phyloP scores from a whole-genome alignment of 345 rosid species.

The Trapa bicornis region DNA sequence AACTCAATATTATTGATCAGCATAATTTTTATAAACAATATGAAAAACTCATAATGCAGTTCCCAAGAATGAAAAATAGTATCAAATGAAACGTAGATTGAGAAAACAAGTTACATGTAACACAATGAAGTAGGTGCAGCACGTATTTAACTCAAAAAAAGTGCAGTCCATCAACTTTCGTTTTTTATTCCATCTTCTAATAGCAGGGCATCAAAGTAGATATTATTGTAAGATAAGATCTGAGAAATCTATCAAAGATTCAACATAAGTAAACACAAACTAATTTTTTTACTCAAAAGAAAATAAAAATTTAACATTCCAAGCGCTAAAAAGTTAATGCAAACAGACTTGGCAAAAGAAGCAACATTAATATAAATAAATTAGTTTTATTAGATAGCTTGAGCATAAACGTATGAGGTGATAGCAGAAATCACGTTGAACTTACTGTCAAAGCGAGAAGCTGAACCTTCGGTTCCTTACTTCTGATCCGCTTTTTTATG shows the following conservation, averaged over 20 bases:
- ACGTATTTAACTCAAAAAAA: no score
- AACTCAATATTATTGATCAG: no score
- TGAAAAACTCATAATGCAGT: no score
- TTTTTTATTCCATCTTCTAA: no score
- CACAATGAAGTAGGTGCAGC: no score
- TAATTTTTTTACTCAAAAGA: neutral
- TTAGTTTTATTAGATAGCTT: neutral
- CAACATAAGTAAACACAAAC: neutral
- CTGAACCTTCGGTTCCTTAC: constrained; percentile 85
- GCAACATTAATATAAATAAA: neutral
- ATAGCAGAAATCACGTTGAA: neutral
- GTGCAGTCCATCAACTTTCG: no score
- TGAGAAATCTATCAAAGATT: neutral
- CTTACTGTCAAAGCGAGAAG: constrained; percentile 95
- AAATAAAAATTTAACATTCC: neutral
- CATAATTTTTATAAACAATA: no score
- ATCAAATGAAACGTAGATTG: no score
- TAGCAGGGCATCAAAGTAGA: no score
- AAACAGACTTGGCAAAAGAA: neutral
- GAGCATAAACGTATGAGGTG: neutral
- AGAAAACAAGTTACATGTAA: no score
- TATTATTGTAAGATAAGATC: no score
- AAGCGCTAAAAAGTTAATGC: neutral
- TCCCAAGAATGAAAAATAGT: no score
- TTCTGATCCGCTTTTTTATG: constrained; percentile 72